Evolutionary conservation across 345 rosid species (phyloP).

Genomic region (Eucalyptus microcorys): DNA sequence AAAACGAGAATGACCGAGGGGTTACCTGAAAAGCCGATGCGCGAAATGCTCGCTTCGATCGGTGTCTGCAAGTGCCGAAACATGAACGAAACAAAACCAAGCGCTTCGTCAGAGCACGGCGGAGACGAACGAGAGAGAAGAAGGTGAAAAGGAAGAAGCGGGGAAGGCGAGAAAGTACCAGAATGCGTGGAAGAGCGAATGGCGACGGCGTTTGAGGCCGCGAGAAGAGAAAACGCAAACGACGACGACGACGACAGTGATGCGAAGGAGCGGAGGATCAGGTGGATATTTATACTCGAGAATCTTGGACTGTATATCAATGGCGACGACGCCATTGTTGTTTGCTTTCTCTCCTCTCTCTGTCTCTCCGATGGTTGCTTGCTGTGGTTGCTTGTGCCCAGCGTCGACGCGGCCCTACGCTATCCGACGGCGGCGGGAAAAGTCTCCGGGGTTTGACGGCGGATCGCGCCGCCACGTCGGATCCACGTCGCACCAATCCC

Average conservation of each 20-base stretch:
- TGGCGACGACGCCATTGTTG: not conserved
- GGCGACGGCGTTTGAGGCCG: not conserved
- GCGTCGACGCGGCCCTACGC: not conserved
- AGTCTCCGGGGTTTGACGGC: not conserved
- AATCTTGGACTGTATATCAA: conserved; percentile 2
- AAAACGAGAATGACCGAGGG: not conserved
- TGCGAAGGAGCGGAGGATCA: not conserved
- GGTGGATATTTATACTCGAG: conserved; percentile 37
- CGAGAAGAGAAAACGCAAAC: not conserved
- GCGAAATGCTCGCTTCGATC: conserved; percentile 4
- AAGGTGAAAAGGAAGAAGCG: not conserved
- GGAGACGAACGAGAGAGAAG: not conserved
- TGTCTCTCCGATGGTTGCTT: not conserved
- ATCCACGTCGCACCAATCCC: conserved; percentile 4
- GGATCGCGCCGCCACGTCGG: conserved; percentile 21
- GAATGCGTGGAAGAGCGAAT: conserved; percentile 1
- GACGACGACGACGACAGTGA: not conserved
- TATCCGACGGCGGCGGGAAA: not conserved
- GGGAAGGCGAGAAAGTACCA: conserved; percentile 4
- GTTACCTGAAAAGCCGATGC: conserved; percentile 34
- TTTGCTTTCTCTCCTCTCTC: not conserved
- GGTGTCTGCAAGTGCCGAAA: conserved; percentile 28
- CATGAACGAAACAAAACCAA: conserved; percentile 6
- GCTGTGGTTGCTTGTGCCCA: not conserved
- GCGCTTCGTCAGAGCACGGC: conserved; percentile 1